phyloP scores from a whole-genome alignment of 768 basidiomycete genomes.

The Boletus sp. region DNA sequence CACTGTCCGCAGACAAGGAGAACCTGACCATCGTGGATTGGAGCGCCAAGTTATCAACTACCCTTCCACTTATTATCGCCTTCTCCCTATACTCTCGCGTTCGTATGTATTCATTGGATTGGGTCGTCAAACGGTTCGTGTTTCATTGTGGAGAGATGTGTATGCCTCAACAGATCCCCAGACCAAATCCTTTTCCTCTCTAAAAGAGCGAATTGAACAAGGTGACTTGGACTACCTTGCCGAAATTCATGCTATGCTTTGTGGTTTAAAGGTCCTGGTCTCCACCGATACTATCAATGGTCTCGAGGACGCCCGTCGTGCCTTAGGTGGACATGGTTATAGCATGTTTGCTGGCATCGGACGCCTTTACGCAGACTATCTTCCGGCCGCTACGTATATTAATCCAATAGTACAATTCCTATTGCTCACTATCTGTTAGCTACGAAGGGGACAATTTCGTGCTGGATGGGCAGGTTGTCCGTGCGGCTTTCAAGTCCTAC shows the following conservation, averaged over 20 bases:
- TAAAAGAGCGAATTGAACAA: conserved; percentile 47
- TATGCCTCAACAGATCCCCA: conserved; percentile 21
- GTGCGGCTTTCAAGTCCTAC: conserved; percentile 65
- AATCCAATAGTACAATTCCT: background rate
- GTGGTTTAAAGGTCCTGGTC: conserved; percentile 64
- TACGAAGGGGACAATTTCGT: conserved; percentile 83
- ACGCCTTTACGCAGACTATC: conserved; percentile 58
- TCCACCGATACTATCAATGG: conserved; percentile 52
- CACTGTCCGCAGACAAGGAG: conserved; percentile 70
- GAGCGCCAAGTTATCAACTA: conserved; percentile 70
- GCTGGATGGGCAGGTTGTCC: conserved; percentile 70
- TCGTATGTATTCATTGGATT: conserved; percentile 69
- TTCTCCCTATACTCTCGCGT: conserved; percentile 66
- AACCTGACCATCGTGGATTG: conserved; percentile 45
- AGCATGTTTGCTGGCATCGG: conserved; percentile 69
- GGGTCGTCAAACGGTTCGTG: conserved; percentile 55
- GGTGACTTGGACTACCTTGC: conserved; percentile 65
- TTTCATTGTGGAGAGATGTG: background rate
- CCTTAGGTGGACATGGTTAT: conserved; percentile 79
- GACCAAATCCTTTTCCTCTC: conserved; percentile 49
- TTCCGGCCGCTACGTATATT: conserved; percentile 62
- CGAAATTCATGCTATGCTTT: conserved; percentile 70
- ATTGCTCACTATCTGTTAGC: conserved; percentile 30
- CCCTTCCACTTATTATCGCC: conserved; percentile 70
- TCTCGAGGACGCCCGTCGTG: conserved; percentile 62